Conservation (phyloP, 2,329 filamentous ascomycete genomes). For the Fusarium nanum region DNA sequence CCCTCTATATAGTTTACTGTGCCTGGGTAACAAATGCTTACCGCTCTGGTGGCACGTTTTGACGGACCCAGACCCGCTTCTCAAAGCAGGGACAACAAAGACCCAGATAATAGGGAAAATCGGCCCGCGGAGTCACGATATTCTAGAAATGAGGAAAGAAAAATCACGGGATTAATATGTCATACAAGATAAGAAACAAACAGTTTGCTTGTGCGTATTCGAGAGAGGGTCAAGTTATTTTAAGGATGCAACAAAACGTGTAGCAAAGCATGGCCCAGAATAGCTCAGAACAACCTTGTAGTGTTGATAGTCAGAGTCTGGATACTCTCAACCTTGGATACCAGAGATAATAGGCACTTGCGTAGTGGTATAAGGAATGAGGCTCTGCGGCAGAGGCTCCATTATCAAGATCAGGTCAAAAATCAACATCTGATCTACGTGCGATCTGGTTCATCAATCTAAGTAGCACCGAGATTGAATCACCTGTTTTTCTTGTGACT, state of each 20-base stretch:
- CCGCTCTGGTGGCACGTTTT: neutral
- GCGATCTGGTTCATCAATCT: slow-evolving; percentile 26
- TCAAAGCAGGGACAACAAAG: slow-evolving; percentile 9
- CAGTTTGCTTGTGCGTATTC: neutral
- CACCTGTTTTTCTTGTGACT: slow-evolving; percentile 15
- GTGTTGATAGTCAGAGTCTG: neutral
- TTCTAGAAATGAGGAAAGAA: slow-evolving; percentile 15
- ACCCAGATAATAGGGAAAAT: slow-evolving; percentile 20
- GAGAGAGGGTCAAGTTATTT: neutral
- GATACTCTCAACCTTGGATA: neutral
- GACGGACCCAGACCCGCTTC: slow-evolving; percentile 5
- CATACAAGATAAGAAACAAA: slow-evolving; percentile 1
- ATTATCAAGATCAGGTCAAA: slow-evolving; percentile 15
- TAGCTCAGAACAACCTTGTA: neutral
- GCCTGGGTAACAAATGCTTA: neutral
- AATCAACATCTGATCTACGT: slow-evolving; percentile 31
- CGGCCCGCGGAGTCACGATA: slow-evolving; percentile 31
- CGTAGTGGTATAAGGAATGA: slow-evolving; percentile 1
- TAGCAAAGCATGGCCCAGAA: neutral
- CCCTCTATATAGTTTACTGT: neutral
- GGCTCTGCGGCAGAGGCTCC: slow-evolving; percentile 25
- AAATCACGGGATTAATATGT: slow-evolving; percentile 25
- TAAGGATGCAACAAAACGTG: slow-evolving; percentile 1
- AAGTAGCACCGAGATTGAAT: slow-evolving; percentile 29
- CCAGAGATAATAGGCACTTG: neutral